Conservation (phyloP, 2,329 filamentous ascomycete species). For the Colletotrichum euphorbiae region DNA sequence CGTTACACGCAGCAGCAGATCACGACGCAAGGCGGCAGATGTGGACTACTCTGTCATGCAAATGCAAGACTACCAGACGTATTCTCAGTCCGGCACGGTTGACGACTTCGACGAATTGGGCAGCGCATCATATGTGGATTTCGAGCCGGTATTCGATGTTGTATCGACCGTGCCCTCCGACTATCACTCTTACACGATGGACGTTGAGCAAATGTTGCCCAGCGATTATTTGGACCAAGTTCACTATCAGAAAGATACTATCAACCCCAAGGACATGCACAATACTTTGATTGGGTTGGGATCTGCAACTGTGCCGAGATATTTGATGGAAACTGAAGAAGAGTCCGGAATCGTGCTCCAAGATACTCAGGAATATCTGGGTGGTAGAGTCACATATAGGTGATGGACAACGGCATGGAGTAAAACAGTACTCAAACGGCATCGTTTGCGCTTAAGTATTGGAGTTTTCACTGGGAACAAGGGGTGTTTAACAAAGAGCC, state of each 20-base stretch:
- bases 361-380: constrained; percentile 36
- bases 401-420: not conserved
- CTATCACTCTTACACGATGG: constrained; percentile 37
- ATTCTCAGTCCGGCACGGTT: constrained; percentile 18
- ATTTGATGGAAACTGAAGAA: constrained; percentile 29
- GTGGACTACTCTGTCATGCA: constrained; percentile 23
- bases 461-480: not conserved
- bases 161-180: constrained; percentile 35
- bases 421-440: not conserved
- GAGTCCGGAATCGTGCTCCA: constrained; percentile 32
- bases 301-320: constrained; percentile 29
- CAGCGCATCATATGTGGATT: constrained; percentile 27
- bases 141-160: constrained; percentile 37
- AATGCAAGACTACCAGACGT: constrained; percentile 26
- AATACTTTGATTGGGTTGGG: constrained; percentile 34
- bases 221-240: constrained; percentile 27
- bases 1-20: not conserved
- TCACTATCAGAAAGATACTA: constrained; percentile 33
- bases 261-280: constrained; percentile 36
- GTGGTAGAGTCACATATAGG: constrained; percentile 20
- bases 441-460: not conserved
- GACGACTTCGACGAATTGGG: constrained; percentile 33
- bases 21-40: constrained; percentile 13
- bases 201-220: constrained; percentile 27
- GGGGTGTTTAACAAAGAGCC: not conserved